Conservation (phyloP, 2,329 filamentous ascomycete genomes). For the Sporothrix globosa region DNA sequence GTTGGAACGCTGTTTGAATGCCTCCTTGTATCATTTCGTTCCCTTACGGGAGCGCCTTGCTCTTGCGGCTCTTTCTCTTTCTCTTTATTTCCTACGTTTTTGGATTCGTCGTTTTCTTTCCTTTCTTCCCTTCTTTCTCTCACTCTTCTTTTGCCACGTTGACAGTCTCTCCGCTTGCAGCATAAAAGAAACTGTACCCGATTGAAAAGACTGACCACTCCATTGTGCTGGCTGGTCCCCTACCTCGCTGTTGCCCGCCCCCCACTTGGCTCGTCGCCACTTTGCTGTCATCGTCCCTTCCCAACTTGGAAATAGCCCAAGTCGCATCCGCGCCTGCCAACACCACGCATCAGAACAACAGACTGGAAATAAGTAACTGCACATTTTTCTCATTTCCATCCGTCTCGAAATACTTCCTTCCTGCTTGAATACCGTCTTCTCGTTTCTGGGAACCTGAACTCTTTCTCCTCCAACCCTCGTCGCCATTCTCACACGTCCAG, state of each 20-base stretch:
- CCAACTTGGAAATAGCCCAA: slow-evolving; percentile 32
- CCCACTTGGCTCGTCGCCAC: slow-evolving; percentile 32
- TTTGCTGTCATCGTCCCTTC: slow-evolving; percentile 33
- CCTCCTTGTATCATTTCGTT: not conserved
- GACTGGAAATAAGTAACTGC: slow-evolving; percentile 1
- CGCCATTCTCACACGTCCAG: not conserved
- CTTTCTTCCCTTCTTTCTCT: not conserved
- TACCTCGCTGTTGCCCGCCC: slow-evolving; percentile 23
- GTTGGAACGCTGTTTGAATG: not conserved
- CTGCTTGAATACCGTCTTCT: not conserved
- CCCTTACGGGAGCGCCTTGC: not conserved
- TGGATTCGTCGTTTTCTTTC: not conserved
- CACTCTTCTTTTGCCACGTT: not conserved
- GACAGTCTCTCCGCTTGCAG: not conserved
- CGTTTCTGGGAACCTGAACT: not conserved
- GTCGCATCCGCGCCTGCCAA: slow-evolving; percentile 12
- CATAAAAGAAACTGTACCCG: not conserved
- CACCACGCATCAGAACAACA: slow-evolving; percentile 1
- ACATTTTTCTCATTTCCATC: not conserved
- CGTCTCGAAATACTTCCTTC: not conserved
- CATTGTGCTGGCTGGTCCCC: slow-evolving; percentile 14
- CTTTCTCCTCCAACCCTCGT: not conserved
- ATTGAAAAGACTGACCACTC: not conserved
- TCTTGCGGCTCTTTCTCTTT: slow-evolving; percentile 4
- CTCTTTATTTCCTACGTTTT: not conserved